Conservation (phyloP, 1,284 basidiomycete species). For the Fomitopsis pinicola region DNA sequence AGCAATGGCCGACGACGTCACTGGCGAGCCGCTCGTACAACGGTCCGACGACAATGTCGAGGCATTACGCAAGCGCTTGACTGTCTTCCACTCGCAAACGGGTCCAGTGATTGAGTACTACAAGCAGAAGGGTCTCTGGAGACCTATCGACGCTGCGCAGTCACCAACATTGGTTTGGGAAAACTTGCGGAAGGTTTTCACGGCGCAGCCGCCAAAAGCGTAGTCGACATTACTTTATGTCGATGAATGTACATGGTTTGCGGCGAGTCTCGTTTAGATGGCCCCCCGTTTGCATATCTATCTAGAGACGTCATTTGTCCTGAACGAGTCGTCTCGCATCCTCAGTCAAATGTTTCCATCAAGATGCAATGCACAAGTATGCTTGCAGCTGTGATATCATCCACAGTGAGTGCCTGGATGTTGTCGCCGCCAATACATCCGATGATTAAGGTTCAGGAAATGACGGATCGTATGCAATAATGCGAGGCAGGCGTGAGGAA, state of each 20-base stretch:
- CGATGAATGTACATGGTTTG: background rate
- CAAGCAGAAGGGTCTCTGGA: slow-evolving; percentile 86
- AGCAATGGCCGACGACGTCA: slow-evolving; percentile 87
- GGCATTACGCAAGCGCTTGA: slow-evolving; percentile 86
- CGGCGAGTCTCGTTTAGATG: background rate
- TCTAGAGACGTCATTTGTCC: background rate
- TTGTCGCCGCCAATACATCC: no score
- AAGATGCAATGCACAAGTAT: background rate
- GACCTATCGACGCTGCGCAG: slow-evolving; percentile 91
- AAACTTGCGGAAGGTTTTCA: slow-evolving; percentile 65
- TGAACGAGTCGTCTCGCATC: background rate
- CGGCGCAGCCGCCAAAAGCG: slow-evolving; percentile 18
- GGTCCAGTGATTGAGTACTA: slow-evolving; percentile 98
- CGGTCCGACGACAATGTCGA: slow-evolving; percentile 93
- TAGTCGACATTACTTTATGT: slow-evolving; percentile 2
- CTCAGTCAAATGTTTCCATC: background rate
- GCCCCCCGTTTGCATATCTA: background rate
- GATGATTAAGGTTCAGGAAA: no score
- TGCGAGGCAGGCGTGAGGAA: no score
- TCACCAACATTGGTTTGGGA: slow-evolving; percentile 91
- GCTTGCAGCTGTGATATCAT: no score
- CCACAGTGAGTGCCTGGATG: no score
- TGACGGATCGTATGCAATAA: no score
- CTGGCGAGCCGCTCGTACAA: slow-evolving; percentile 93
- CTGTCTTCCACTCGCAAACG: slow-evolving; percentile 89